A percentile compares a stretch with the other conserved stretches of the same genome.
These are phyloP conservation scores for Spinacia oleracea DNA, from an alignment of 179 eudicot genomes.

Conservation along the genomic window DNA sequence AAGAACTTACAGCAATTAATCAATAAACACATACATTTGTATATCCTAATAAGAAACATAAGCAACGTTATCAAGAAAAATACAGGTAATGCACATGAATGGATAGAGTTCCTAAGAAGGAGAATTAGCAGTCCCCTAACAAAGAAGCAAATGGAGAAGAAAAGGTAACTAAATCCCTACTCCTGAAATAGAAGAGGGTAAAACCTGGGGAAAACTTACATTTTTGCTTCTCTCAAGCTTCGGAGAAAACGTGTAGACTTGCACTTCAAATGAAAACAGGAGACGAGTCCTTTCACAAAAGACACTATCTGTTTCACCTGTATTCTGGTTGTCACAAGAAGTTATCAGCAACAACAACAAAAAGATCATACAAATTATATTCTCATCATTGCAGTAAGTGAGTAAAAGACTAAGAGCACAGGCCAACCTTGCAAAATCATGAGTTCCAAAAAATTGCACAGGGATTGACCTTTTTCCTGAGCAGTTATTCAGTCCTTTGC, in stretches of 20 bases:
- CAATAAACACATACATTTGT: not conserved
- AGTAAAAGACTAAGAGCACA: not conserved
- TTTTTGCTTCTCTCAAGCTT: conserved; percentile 88
- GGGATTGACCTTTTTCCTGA: conserved; percentile 73
- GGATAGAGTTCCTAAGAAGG: not conserved
- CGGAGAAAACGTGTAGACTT: conserved; percentile 65
- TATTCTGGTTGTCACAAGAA: conserved; percentile 53
- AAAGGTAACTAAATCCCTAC: not conserved
- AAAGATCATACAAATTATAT: not conserved
- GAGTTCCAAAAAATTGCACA: conserved; percentile 94
- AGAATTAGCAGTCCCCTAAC: not conserved
- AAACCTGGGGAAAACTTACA: conserved; percentile 39
- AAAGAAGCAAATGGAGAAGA: not conserved
- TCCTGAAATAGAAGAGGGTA: not conserved
- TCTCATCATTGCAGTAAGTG: conserved; percentile 12
- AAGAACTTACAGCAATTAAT: not conserved
- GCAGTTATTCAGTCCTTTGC: conserved; percentile 62
- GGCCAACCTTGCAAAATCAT: conserved; percentile 92
- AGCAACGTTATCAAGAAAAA: not conserved
- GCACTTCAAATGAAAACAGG: conserved; percentile 82
- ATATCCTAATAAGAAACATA: not conserved
- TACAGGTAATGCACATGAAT: not conserved
- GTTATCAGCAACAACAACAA: conserved; percentile 11
- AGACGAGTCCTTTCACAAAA: conserved; percentile 83
- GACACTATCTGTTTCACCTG: conserved; percentile 68